Evolutionary conservation across 225 moss, liverwort and hornwort genomes (phyloP), one percentile per base, ranked within the genome.

Genomic region (Physcomitrium patens): DNA sequence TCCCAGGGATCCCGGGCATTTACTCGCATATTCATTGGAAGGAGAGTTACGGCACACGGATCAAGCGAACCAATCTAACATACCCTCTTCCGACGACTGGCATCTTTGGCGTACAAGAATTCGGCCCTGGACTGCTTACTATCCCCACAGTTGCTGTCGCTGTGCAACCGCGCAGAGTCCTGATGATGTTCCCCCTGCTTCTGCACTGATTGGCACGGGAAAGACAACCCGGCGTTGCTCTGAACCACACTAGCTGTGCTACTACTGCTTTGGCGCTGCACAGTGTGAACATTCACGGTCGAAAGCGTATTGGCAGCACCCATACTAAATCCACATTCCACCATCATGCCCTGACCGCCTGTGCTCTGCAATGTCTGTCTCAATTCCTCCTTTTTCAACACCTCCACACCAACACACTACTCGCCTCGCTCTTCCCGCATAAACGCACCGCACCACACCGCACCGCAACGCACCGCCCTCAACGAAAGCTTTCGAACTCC

Each of bases 261-360:
- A 55, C 68, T 68, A 56, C 80, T 83, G 12, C 83, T 63, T 56
- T 86, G 82, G 60, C 75, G 81, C 68, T 81, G 86, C 80, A 80
- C 79, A 52, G 72, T 68, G 18, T 79, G 81, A 71, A 82, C 85
- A 67, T 83, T 79, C 78, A 89, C 89, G 49, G 76, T 83, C 20
- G 86, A 86, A 83, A 81, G 81, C 86, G 86, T 81, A 14, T 89
- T 89, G 70, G 89, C 83, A 83, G 86, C 86, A 56, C 86, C 89
- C 89, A 89, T 89, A 71, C 86, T 81, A 84, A 78, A 81, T 81
- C 78, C 79, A 84, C 83, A 86, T 86, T 85, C 85, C 89, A 89
- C 83, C 89, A 89, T 83, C 88, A 88, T 87, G 84, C 79, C 84
- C 87, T 83, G 80, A 83, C 80, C 80, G 80, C 72, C 77, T 57